phyloP scores from a whole-genome alignment of 768 basidiomycete species.

The Naganishia kalamii region DNA sequence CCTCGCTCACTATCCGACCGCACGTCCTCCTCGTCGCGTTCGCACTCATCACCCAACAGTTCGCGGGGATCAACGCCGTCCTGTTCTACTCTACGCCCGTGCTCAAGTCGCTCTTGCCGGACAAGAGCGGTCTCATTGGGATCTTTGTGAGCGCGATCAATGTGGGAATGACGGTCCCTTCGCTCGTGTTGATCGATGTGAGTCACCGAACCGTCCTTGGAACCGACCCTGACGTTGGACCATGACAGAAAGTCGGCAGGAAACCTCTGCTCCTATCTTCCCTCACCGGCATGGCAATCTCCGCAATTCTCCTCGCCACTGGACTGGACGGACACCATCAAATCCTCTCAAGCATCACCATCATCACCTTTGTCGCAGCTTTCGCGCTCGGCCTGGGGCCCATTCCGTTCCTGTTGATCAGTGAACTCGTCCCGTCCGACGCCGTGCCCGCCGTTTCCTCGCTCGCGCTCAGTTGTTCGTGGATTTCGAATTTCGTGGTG shows the following conservation, averaged over 20 bases:
- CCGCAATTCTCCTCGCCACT: conserved; percentile 62
- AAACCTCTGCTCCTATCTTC: conserved; percentile 64
- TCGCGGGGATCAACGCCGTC: conserved; percentile 44
- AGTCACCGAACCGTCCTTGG: conserved; percentile 24
- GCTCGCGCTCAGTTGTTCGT: conserved; percentile 65
- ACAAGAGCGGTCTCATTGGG: conserved; percentile 72
- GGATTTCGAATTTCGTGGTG: conserved; percentile 78
- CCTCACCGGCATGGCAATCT: conserved; percentile 59
- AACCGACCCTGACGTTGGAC: no score
- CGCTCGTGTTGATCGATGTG: conserved; percentile 80
- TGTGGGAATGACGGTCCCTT: conserved; percentile 65
- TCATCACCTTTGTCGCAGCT: conserved; percentile 75
- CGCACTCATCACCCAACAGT: conserved; percentile 36
- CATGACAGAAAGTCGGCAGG: conserved; percentile 63
- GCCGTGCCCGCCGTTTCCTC: conserved; percentile 77
- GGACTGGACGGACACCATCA: conserved; percentile 62
- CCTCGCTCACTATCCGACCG: conserved; percentile 37
- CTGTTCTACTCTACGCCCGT: conserved; percentile 47
- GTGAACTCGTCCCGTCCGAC: conserved; percentile 74
- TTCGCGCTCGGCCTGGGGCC: conserved; percentile 89
- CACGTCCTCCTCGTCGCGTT: conserved; percentile 37
- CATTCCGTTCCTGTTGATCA: conserved; percentile 83
- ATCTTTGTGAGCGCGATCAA: conserved; percentile 79
- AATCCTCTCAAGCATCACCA: conserved; percentile 63
- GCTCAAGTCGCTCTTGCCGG: conserved; percentile 59